Evolutionary conservation across 306 rosid genomes (phyloP), one percentile per base, ranked within the genome.

Genomic region (Cicer pinnatifidum): DNA sequence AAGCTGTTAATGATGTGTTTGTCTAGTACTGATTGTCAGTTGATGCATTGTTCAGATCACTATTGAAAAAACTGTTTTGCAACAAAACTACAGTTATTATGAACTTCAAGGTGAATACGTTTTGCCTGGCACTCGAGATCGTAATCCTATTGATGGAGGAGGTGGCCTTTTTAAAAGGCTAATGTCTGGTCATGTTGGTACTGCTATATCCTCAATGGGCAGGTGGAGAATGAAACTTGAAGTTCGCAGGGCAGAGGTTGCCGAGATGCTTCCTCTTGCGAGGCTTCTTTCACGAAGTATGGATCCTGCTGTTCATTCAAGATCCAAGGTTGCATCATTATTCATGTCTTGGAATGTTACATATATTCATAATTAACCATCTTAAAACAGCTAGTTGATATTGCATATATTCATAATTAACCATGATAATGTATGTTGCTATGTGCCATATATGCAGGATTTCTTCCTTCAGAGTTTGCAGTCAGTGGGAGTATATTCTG

Each of bases 61-160:
- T 75, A 81, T 92, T 46, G 98, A 92, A 82, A 92, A 90, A 90
- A 89, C 98, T 46, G 88, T 92, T 79, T 72, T 92, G 89, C 96
- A 92, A 81, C 98, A 90, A 86, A 86, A 85, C 84, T 85, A 85
- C 82, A 92, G 97, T 85, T 88, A 76, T 63, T 92, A 92, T 86
- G 98, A 90, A 84, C 98, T 92, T 87, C 98, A 92, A 87, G 98
- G 98, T 44, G 98, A 92, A 81, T 92, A 90, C 16, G 97, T 92
- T 65, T 82, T 92, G 80, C 98, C 97, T 64, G 98, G 98, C 58
- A 81, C 86, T 19, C 87, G 96, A 77, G 97, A 92, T 70, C 89
- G 97, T 72, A 89, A 80, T 81, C 92, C 82, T 62, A 63, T 88
- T 72, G 87, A 85, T 20, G 87, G 77, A 75, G 84, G 68, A 35